Conservation (phyloP, 2,329 filamentous ascomycete species). For the Clonostachys rosea region DNA sequence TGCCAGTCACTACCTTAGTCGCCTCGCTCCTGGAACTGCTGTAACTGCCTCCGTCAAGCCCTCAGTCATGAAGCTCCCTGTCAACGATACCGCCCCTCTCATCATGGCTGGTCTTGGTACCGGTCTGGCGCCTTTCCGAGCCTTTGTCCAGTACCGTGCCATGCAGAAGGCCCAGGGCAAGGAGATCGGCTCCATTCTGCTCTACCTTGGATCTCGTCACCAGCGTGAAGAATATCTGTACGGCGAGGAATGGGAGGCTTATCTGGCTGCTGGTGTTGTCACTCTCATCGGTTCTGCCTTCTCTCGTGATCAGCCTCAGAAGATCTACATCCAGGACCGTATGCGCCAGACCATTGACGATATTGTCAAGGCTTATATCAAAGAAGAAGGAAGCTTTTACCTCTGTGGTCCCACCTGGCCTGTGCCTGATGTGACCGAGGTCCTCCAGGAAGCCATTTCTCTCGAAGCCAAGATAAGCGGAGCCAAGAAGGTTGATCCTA, state of each 20-base stretch:
- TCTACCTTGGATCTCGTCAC: slow-evolving; percentile 96
- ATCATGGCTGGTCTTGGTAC: slow-evolving; percentile 99
- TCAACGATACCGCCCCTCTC: slow-evolving; percentile 80
- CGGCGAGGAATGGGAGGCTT: slow-evolving; percentile 98
- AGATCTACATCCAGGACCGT: slow-evolving; percentile 99
- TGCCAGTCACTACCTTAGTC: slow-evolving; percentile 83
- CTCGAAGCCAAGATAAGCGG: slow-evolving; percentile 63
- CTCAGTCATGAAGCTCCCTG: slow-evolving; percentile 97
- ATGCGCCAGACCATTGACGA: slow-evolving; percentile 85
- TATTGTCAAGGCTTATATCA: slow-evolving; percentile 81
- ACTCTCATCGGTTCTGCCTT: slow-evolving; percentile 92
- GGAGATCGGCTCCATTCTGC: slow-evolving; percentile 84
- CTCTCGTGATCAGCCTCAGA: slow-evolving; percentile 92
- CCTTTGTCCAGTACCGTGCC: slow-evolving; percentile 96
- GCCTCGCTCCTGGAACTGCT: slow-evolving; percentile 67
- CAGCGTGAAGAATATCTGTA: slow-evolving; percentile 98
- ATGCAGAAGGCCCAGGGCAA: slow-evolving; percentile 98
- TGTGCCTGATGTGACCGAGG: slow-evolving; percentile 91
- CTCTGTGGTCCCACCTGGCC: slow-evolving; percentile 98
- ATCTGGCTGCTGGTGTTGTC: slow-evolving; percentile 91
- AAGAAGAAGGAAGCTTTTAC: slow-evolving; percentile 89
- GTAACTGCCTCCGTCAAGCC: slow-evolving; percentile 95
- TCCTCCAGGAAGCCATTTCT: slow-evolving; percentile 88
- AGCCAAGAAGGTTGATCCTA: slow-evolving; percentile 73
- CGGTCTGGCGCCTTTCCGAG: slow-evolving; percentile 96